Percentiles rank a stretch among this genome's conserved stretches.
These are phyloP conservation scores for Thalia dealbata DNA, from an alignment of 176 grass and related monocot genomes.

Conservation along the genomic window DNA sequence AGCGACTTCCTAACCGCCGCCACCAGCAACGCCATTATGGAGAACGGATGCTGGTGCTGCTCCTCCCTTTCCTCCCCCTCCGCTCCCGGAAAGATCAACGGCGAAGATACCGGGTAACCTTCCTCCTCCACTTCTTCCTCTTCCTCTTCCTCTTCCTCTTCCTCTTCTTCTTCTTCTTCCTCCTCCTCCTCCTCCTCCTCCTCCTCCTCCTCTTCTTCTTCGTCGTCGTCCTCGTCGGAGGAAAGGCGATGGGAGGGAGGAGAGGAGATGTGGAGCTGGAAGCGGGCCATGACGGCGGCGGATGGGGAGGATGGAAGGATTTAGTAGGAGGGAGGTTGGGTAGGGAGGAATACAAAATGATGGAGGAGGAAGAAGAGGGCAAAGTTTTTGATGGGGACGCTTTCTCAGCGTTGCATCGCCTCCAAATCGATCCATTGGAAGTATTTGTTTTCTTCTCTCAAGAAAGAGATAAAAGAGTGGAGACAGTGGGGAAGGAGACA, in stretches of 20 bases:
- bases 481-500: not conserved
- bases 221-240: conserved; percentile 18
- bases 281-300: conserved; percentile 39
- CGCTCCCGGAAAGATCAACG: not conserved
- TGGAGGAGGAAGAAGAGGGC: conserved; percentile 6
- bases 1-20: conserved; percentile 75
- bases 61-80: not conserved
- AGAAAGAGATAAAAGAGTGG: not conserved
- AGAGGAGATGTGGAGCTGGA: conserved; percentile 38
- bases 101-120: conserved; percentile 47
- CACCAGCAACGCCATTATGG: conserved; percentile 49
- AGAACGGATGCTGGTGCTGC: conserved; percentile 26
- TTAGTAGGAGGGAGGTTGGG: not conserved
- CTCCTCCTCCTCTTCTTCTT: conserved; percentile 30
- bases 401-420: not conserved
- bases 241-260: conserved; percentile 29
- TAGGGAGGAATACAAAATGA: not conserved
- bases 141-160: not conserved
- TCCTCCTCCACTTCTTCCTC: conserved; percentile 10
- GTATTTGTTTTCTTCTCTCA: not conserved
- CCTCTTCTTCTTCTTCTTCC: conserved; percentile 22
- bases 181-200: not conserved
- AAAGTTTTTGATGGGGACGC: not conserved
- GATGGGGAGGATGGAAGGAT: conserved; percentile 2
- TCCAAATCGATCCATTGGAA: not conserved